Percentiles rank a stretch among this genome's conserved stretches.
Conservation (phyloP, 2,329 filamentous ascomycete genomes). For the Rhynchosporium graminicola region DNA sequence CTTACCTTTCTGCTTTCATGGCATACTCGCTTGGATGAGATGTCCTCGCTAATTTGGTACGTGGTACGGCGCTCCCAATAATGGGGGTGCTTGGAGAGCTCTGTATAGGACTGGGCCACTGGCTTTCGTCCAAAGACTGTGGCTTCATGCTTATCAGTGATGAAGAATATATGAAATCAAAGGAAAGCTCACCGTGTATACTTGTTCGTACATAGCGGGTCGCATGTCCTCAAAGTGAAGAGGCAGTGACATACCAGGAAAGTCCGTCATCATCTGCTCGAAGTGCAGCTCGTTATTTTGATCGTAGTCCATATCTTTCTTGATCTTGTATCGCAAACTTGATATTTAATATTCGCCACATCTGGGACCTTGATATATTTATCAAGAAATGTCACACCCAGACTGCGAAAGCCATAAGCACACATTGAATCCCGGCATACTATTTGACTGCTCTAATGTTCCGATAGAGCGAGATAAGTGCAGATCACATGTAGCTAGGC, state of each 20-base stretch:
- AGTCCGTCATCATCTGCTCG: background rate
- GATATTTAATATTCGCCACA: background rate
- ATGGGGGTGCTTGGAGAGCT: slow-evolving; percentile 6
- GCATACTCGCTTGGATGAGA: slow-evolving; percentile 10
- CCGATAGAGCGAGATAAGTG: background rate
- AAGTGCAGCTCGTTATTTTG: slow-evolving; percentile 6
- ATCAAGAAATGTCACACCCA: background rate
- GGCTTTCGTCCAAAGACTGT: slow-evolving; percentile 1
- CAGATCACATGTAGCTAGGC: background rate
- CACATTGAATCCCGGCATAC: background rate
- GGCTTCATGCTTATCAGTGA: background rate
- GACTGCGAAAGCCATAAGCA: background rate
- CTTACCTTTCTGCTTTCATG: background rate
- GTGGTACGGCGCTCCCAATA: background rate
- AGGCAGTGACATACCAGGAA: background rate
- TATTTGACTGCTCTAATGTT: background rate
- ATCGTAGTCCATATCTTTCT: slow-evolving; percentile 2
- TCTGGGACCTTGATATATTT: slow-evolving; percentile 10
- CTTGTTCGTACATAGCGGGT: background rate
- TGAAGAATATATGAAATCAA: background rate
- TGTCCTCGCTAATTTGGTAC: background rate
- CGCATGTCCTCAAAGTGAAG: slow-evolving; percentile 4
- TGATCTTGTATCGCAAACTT: background rate
- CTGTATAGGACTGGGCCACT: background rate
- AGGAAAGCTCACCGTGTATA: background rate